Evolutionary conservation across 2,329 filamentous ascomycete genomes (phyloP), one percentile per base, ranked within the genome.

Genomic region (Metarhizium anisopliae): DNA sequence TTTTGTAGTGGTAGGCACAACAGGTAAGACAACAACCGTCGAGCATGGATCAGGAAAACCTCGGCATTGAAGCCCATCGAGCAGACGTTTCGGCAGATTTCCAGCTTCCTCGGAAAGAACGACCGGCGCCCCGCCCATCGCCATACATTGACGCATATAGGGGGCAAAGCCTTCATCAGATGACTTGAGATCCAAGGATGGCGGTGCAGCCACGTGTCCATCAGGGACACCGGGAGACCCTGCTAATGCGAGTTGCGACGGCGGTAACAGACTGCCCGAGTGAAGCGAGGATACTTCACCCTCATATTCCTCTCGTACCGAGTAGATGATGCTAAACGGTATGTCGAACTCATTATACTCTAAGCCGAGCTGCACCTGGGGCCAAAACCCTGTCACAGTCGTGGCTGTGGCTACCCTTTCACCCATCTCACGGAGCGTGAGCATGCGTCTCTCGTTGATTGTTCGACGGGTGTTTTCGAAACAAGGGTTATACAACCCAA

Each of bases 391-490:
- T 64, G 83, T 84, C 2, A 92, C 79, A 58, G 88, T 86, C 51
- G 85, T 79, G n/a, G 89, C 88, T 16, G 81, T 75, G 2, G 86
- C 83, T 4, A 87, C 91, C 57, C 80, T 83, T 68, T 93, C 87
- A 52, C 89, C 88, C 49, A 93, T 82, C 65, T 92, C 87, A 45
- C 87, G 80, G 42, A 94, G 72, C 0, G 87, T 90, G 30, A 90
- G 76, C 89, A 93, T 92, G 50, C 89, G 79, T 55, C 89, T 76
- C 70, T 93, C 89, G 2, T 86, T 88, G 58, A 94, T 84, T 64
- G 89, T 89, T 20, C 88, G 79, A 25, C 87, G 74, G 1, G 89
- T 94, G 65, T 91, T 90, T 61, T 94, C 89, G 61, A 92, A 93
- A 0, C 85, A 82, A 2, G 89, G 88, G 64, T 92, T 92, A 67